Evolutionary conservation across 495 filamentous ascomycete species (phyloP), one percentile per base, ranked within the genome.

Genomic region (Pseudotulostoma volvatum): DNA sequence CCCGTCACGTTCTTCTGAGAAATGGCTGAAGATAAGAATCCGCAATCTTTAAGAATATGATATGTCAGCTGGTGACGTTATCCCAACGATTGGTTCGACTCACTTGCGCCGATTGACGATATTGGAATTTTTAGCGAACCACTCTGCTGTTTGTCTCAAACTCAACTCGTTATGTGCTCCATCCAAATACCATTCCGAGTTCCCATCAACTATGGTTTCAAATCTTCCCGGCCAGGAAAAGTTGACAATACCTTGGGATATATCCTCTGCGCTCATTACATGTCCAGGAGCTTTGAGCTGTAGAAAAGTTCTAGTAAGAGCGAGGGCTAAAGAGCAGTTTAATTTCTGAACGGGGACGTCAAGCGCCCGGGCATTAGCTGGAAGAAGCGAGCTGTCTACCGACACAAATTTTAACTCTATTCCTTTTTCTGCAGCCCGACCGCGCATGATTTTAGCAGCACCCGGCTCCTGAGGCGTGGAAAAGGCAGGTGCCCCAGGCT

Each of bases 381-480:
- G 58, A n/a, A n/a, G n/a, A 18, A 63, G 51, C 1, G 14, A 33
- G 1, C 66, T 56, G 54, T 85, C 70, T 2, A 68, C 37, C 0
- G 58, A 49, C 0, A 85, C 57, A 20, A 81, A 67, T 32, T 52
- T 56, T 4, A 87, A 52, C 1, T 51, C 46, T 0, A 73, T 71
- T 0, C 52, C 54, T 48, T 70, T 77, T 44, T 90, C 82, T 2
- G 45, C 44, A 1, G 82, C 85, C 19, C 84, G 67, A 14, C 66
- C 42, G 28, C 61, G 44, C 17, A 94, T 49, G 3, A 90, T 77
- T 21, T 60, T 52, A 16, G 69, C 49, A 1, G 77, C 77, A 2
- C 45, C 55, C 1, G 61, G 50, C 0, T 65, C 59, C 53, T 93
- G 84, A 9, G 60, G 61, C 0, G 79, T 66, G 0, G 79, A 81